A percentile compares a stretch with the other conserved stretches of the same genome.
Evolutionary conservation across 208 protist species (phyloP).

Genomic region (Leishmania tarentolae): DNA sequence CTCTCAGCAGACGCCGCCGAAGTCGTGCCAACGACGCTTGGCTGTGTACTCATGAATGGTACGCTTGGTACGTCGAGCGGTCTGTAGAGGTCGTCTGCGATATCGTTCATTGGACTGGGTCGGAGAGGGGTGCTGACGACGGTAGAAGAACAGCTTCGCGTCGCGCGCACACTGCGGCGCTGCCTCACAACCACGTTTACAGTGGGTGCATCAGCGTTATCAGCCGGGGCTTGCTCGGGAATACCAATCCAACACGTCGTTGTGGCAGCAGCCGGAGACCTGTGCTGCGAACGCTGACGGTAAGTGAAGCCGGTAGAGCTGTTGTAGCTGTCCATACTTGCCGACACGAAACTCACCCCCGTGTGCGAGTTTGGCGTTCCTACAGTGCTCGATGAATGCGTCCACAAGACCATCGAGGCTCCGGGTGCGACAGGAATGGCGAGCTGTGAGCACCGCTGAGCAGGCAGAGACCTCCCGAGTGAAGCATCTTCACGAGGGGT

Average conservation of each 20-base stretch:
- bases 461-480: slow-evolving; percentile 6
- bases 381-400: slow-evolving; percentile 17
- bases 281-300: slow-evolving; percentile 4
- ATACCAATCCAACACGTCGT: slow-evolving; percentile 18
- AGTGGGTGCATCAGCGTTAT: slow-evolving; percentile 8
- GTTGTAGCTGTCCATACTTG: not conserved
- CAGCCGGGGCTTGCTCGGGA: slow-evolving; percentile 9
- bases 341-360: not conserved
- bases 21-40: not conserved
- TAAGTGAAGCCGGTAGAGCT: slow-evolving; percentile 5
- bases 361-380: slow-evolving; percentile 12
- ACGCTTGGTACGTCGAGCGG: not conserved
- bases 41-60: not conserved
- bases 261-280: not conserved
- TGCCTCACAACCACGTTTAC: slow-evolving; percentile 34
- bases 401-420: not conserved
- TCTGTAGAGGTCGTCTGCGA: not conserved
- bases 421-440: slow-evolving; percentile 15
- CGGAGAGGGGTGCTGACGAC: not conserved
- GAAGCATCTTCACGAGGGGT: not conserved
- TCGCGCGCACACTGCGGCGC: slow-evolving; percentile 15
- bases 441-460: slow-evolving; percentile 10
- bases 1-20: not conserved
- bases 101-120: not conserved
- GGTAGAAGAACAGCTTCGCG: slow-evolving; percentile 11